phyloP scores from a whole-genome alignment of 2,329 filamentous ascomycete genomes.

The Cladosporium oxysporum region DNA sequence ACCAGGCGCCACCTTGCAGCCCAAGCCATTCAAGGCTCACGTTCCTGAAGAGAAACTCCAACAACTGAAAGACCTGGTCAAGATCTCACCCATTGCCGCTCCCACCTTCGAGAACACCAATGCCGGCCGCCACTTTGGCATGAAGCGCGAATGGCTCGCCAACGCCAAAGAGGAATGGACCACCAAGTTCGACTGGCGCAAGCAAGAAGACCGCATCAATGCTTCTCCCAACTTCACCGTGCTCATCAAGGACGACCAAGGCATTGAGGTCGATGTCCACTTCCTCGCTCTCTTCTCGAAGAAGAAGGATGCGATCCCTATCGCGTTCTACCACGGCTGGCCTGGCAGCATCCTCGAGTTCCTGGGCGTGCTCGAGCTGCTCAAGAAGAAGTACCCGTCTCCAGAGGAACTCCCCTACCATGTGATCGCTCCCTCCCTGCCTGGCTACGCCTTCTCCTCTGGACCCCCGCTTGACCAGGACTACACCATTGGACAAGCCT shows the following conservation, averaged over 20 bases:
- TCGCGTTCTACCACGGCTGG: conserved; percentile 42
- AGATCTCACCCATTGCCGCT: conserved; percentile 52
- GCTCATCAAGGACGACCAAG: conserved; percentile 43
- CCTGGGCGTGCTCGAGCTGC: conserved; percentile 30
- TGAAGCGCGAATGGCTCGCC: conserved; percentile 50
- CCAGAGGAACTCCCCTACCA: conserved; percentile 56
- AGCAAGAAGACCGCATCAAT: conserved; percentile 48
- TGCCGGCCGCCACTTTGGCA: conserved; percentile 43
- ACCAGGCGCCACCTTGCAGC: conserved; percentile 38
- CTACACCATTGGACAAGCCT: conserved; percentile 42
- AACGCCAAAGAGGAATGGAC: conserved; percentile 41
- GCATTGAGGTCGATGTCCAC: conserved; percentile 48
- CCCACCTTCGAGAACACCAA: conserved; percentile 52
- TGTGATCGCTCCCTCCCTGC: conserved; percentile 55
- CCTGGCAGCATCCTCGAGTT: conserved; percentile 41
- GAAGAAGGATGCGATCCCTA: conserved; percentile 42
- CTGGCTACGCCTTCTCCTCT: conserved; percentile 53
- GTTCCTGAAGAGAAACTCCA: conserved; percentile 48
- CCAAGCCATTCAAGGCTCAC: conserved; percentile 46
- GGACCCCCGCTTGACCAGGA: conserved; percentile 48
- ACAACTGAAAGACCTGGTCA: conserved; percentile 51
- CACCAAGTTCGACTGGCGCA: conserved; percentile 42
- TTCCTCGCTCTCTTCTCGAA: conserved; percentile 58
- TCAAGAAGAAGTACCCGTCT: conserved; percentile 45
- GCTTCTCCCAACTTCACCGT: conserved; percentile 54